A percentile compares a stretch with the other conserved stretches of the same genome.
These are phyloP conservation scores for Sugiyamaella paludigena DNA, from an alignment of 1,139 yeast species.

Conservation along the genomic window DNA sequence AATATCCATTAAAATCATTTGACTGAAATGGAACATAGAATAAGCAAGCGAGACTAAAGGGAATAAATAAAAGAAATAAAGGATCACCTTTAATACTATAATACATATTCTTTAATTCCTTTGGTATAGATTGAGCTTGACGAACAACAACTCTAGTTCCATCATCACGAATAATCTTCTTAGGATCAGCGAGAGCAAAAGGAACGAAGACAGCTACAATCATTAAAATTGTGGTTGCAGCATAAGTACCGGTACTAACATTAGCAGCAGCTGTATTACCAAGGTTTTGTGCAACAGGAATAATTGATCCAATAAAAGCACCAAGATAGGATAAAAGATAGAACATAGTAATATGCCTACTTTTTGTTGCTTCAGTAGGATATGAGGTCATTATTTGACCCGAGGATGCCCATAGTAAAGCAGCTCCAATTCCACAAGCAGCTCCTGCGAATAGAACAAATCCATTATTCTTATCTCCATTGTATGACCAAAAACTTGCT, in stretches of 20 bases:
- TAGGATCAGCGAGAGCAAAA: constrained; percentile 44
- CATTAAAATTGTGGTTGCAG: constrained; percentile 26
- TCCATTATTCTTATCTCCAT: constrained; percentile 48
- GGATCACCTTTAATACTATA: constrained; percentile 45
- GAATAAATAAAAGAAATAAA: constrained; percentile 45
- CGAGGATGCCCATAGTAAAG: constrained; percentile 57
- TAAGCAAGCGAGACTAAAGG: constrained; percentile 57
- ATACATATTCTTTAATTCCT: constrained; percentile 44
- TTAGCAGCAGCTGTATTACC: constrained; percentile 30
- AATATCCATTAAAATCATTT: constrained; percentile 51
- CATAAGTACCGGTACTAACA: constrained; percentile 25
- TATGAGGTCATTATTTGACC: no score
- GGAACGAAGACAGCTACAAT: constrained; percentile 16
- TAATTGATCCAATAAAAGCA: constrained; percentile 36
- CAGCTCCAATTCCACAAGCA: constrained; percentile 54
- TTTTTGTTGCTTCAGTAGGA: constrained; percentile 51
- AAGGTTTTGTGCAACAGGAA: constrained; percentile 23
- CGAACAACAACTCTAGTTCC: constrained; percentile 50
- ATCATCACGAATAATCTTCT: constrained; percentile 49
- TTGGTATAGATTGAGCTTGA: no score
- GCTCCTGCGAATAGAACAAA: constrained; percentile 59
- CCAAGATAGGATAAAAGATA: constrained; percentile 43
- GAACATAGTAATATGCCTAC: constrained; percentile 48
- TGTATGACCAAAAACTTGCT: constrained; percentile 48
- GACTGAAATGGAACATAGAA: constrained; percentile 61